Conservation (phyloP, 768 basidiomycete species). For the Trametes meyenii region DNA sequence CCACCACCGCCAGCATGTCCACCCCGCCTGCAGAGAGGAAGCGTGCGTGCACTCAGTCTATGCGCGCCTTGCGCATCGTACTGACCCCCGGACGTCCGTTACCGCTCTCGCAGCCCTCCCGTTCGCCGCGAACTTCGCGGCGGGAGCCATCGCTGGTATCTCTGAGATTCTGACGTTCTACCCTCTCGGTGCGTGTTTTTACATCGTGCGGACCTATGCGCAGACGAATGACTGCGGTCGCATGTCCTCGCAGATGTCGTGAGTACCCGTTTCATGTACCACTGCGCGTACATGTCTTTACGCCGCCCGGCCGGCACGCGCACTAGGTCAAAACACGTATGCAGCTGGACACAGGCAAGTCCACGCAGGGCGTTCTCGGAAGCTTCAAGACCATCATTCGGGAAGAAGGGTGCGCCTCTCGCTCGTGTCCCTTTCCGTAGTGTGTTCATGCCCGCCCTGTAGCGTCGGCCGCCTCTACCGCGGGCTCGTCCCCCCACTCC, state of each 20-base stretch:
- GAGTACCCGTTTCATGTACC: constrained; percentile 38
- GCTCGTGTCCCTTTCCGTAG: constrained; percentile 1
- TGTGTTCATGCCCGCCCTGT: constrained; percentile 4
- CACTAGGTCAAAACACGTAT: constrained; percentile 94
- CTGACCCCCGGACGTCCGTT: not conserved
- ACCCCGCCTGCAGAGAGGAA: constrained; percentile 17
- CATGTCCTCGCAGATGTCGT: constrained; percentile 73
- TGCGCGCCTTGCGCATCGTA: not conserved
- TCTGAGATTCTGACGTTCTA: constrained; percentile 86
- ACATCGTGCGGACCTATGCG: not conserved
- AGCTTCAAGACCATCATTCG: constrained; percentile 82
- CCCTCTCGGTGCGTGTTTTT: constrained; percentile 69
- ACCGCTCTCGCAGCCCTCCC: constrained; percentile 62
- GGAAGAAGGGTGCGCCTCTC: constrained; percentile 80
- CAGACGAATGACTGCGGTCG: not conserved
- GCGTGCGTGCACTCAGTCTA: not conserved
- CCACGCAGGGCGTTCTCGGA: constrained; percentile 74
- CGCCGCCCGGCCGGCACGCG: constrained; percentile 15
- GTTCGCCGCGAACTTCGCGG: constrained; percentile 87
- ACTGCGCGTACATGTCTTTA: constrained; percentile 7
- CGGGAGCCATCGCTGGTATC: constrained; percentile 95
- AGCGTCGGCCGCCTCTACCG: constrained; percentile 87
- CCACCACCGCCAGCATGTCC: constrained; percentile 9
- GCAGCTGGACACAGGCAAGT: constrained; percentile 91
- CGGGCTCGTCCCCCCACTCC: constrained; percentile 93